A percentile compares a stretch with the other conserved stretches of the same genome.
Conservation (phyloP, 2,329 filamentous ascomycete genomes). For the Iodosphaeria phyllophila region DNA sequence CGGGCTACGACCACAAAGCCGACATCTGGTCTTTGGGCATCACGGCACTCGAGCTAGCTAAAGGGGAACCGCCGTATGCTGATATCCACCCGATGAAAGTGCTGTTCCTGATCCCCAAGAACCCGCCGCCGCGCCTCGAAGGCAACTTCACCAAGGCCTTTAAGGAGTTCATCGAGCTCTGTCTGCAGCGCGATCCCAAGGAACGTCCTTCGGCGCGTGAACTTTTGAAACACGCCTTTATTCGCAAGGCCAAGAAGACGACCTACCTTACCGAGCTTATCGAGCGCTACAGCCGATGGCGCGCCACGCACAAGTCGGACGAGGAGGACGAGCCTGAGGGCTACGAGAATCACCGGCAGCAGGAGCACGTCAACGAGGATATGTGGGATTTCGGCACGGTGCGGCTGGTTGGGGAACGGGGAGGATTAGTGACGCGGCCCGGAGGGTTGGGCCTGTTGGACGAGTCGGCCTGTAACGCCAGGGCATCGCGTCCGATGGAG, state of each 20-base stretch:
- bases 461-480: slow-evolving; percentile 62
- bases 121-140: slow-evolving; percentile 64
- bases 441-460: slow-evolving; percentile 58
- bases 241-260: slow-evolving; percentile 81
- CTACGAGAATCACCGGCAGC: slow-evolving; percentile 34
- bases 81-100: slow-evolving; percentile 99
- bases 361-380: slow-evolving; percentile 52
- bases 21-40: slow-evolving; percentile 97
- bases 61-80: slow-evolving; percentile 83
- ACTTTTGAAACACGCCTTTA: slow-evolving; percentile 74
- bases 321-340: slow-evolving; percentile 48
- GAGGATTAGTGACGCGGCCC: slow-evolving; percentile 32
- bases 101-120: slow-evolving; percentile 89
- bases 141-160: slow-evolving; percentile 68
- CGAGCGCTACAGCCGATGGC: slow-evolving; percentile 76
- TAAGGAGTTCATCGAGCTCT: slow-evolving; percentile 71
- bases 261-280: slow-evolving; percentile 95
- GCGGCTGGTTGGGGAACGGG: slow-evolving; percentile 52
- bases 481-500: slow-evolving; percentile 35
- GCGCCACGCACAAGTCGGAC: slow-evolving; percentile 56
- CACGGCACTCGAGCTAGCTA: slow-evolving; percentile 78
- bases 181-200: slow-evolving; percentile 73
- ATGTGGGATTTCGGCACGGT: slow-evolving; percentile 98
- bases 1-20: slow-evolving; percentile 92
- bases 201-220: slow-evolving; percentile 78